Evolutionary conservation across 305 asterid species (phyloP), one percentile per base, ranked within the genome.

Genomic region (Vinca major): DNA sequence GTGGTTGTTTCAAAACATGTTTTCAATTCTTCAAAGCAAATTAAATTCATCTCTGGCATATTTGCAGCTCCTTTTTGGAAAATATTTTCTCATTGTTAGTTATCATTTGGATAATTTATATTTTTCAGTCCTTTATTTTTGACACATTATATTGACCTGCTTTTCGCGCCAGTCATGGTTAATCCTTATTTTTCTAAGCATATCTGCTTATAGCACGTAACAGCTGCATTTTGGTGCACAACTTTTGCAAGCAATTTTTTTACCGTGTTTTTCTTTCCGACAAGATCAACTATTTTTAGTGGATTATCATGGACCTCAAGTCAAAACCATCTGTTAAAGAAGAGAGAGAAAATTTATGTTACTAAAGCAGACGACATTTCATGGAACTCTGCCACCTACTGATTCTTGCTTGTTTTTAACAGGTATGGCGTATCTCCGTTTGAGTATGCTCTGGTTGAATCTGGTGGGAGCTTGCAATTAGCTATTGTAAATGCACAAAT

Each of bases 351-450:
- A 26, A 0, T 26, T 26, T 26, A 10, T 21, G 7, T 39, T 2
- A 67, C 39, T 33, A 12, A n/a, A 51, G 33, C 26, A 45, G 21
- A 43, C n/a, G 43, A n/a, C 19, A 53, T 61, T 39, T 16, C 48
- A 37, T 7, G 13, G 2, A 61, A 37, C 45, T 16, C 45, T 16
- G 26, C 12, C 47, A 14, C 44, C 39, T 36, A n/a, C 17, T 57
- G 14, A 37, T 37, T 14, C 21, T 20, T 74, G 64, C 36, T 56
- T 76, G 66, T 7, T 49, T 69, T 75, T 67, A 63, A 48, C 69
- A 94, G 99, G 99, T 94, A 94, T 68, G 96, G 99, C 0, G 90
- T 78, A 70, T 94, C 99, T 63, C 99, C 99, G 5, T 94, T 94
- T 57, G 99, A 94, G 71, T 87, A 91, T 67, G 97, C 92, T 11